phyloP scores from a whole-genome alignment of 257 asterid genomes.

The Schizonepeta tenuifolia region DNA sequence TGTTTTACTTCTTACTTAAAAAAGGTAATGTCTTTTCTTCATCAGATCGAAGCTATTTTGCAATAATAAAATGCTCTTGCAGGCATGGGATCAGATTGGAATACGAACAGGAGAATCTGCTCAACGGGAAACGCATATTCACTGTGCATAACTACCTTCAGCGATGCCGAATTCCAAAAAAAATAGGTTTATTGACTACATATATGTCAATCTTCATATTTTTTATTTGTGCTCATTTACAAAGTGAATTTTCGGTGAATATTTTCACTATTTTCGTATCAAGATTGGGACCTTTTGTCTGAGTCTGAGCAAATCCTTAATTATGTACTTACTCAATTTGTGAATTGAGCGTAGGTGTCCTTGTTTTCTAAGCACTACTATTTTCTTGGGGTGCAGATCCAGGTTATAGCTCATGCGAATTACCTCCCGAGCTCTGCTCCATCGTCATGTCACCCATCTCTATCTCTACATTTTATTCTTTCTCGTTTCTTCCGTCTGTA shows the following conservation, averaged over 20 bases:
- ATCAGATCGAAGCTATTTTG: neutral
- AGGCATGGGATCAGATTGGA: slow-evolving; percentile 62
- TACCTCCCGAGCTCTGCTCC: slow-evolving; percentile 84
- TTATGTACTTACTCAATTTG: neutral
- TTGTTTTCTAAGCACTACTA: slow-evolving; percentile 7
- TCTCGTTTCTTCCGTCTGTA: slow-evolving; percentile 65
- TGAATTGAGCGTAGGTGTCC: slow-evolving; percentile 1
- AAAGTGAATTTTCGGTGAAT: neutral
- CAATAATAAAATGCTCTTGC: slow-evolving; percentile 25
- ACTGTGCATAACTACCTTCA: slow-evolving; percentile 60
- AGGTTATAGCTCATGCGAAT: slow-evolving; percentile 50
- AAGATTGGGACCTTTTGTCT: neutral
- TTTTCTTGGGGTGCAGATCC: slow-evolving; percentile 46
- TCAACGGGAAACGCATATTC: slow-evolving; percentile 49
- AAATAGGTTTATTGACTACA: slow-evolving; percentile 48
- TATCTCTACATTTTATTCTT: slow-evolving; percentile 57
- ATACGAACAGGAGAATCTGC: slow-evolving; percentile 51
- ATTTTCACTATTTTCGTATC: neutral
- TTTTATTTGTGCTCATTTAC: neutral
- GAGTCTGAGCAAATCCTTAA: neutral
- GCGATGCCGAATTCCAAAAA: slow-evolving; percentile 41
- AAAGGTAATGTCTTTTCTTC: neutral
- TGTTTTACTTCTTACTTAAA: neutral
- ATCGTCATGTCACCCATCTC: slow-evolving; percentile 71
- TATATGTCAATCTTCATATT: neutral